These are phyloP conservation scores for Penicillium sp. DNA, from an alignment of 2,329 filamentous ascomycete species.

Conservation along the genomic window DNA sequence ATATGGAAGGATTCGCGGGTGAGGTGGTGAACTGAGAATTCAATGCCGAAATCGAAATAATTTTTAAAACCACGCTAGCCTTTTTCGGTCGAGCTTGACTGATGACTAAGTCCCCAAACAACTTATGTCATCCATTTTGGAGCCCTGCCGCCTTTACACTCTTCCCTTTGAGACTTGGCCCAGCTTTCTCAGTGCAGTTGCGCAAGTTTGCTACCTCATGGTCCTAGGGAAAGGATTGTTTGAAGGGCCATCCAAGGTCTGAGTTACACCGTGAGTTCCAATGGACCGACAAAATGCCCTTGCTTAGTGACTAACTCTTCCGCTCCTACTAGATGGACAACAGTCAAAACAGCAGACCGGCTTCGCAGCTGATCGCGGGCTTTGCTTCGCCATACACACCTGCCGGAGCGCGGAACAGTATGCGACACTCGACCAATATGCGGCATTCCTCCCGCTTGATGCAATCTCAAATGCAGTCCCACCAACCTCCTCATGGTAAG, in stretches of 20 bases:
- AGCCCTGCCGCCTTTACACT: slow-evolving; percentile 2
- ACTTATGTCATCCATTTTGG: background rate
- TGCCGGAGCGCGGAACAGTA: slow-evolving; percentile 32
- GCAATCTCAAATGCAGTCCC: slow-evolving; percentile 38
- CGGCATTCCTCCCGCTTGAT: slow-evolving; percentile 40
- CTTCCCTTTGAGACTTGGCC: slow-evolving; percentile 18
- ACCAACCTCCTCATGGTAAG: slow-evolving; percentile 42
- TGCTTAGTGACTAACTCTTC: background rate
- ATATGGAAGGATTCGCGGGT: slow-evolving; percentile 25
- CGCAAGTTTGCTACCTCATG: slow-evolving; percentile 1
- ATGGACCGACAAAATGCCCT: background rate
- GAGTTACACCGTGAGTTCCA: background rate
- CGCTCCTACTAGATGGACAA: slow-evolving; percentile 32
- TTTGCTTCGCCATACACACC: slow-evolving; percentile 48
- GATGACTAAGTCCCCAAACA: background rate
- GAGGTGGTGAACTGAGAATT: slow-evolving; percentile 18
- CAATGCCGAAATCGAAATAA: slow-evolving; percentile 16
- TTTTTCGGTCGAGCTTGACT: background rate
- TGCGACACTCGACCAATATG: slow-evolving; percentile 42
- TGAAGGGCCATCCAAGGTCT: background rate
- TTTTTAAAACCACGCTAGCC: slow-evolving; percentile 20
- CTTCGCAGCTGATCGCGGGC: slow-evolving; percentile 63
- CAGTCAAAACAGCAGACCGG: slow-evolving; percentile 53
- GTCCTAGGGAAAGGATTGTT: background rate
- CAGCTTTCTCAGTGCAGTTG: background rate